phyloP scores from a whole-genome alignment of 345 rosid species.

The Anacardium occidentale region DNA sequence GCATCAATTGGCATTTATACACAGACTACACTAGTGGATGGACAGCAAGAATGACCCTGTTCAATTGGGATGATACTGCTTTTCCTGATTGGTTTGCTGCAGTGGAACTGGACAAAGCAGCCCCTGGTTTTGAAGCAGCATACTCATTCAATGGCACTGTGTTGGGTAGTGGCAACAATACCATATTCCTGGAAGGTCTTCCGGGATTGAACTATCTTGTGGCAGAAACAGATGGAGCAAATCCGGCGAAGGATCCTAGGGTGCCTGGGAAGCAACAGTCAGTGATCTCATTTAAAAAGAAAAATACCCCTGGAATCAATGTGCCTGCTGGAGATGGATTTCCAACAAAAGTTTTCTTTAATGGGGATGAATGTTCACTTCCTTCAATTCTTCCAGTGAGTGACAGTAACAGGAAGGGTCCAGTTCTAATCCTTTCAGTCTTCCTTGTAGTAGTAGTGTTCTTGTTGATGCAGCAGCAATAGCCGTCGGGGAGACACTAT shows the following conservation, averaged over 20 bases:
- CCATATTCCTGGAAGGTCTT: conserved; percentile 78
- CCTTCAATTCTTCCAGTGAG: conserved; percentile 56
- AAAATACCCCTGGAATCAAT: conserved; percentile 61
- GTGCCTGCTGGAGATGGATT: conserved; percentile 78
- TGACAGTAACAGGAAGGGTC: conserved; percentile 34
- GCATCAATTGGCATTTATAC: conserved; percentile 81
- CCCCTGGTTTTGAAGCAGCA: conserved; percentile 69
- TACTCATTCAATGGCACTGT: conserved; percentile 78
- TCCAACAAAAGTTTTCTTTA: conserved; percentile 88
- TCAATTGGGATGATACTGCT: conserved; percentile 79
- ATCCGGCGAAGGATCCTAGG: conserved; percentile 62
- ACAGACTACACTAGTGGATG: conserved; percentile 82
- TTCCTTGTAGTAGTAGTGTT: conserved; percentile 32
- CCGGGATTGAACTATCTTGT: conserved; percentile 80
- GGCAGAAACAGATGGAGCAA: conserved; percentile 53
- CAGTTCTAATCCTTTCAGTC: conserved; percentile 24
- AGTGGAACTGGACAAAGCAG: conserved; percentile 57
- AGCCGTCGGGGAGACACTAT: conserved; percentile 17
- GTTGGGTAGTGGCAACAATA: conserved; percentile 46
- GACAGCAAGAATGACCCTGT: conserved; percentile 82
- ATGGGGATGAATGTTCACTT: conserved; percentile 89
- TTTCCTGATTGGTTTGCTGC: conserved; percentile 92
- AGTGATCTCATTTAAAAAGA: conserved; percentile 80
- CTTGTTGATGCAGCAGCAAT: conserved; percentile 38
- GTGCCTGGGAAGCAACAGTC: conserved; percentile 96